phyloP scores from a whole-genome alignment of 176 grass and related monocot genomes.

The Rhynchospora pubera region DNA sequence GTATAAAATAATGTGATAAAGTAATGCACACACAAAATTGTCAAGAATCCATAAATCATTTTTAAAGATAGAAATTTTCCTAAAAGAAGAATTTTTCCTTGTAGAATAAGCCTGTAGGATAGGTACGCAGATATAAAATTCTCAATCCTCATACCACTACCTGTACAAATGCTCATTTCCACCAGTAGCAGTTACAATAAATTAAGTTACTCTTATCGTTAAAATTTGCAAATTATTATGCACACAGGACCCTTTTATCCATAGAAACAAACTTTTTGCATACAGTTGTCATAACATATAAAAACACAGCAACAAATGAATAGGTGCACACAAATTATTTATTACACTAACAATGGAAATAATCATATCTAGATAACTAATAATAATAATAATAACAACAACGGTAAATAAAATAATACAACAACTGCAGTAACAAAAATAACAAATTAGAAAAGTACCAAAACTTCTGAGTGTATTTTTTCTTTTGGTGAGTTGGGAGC shows the following conservation, averaged over 20 bases:
- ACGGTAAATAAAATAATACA: not conserved
- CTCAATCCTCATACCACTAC: not conserved
- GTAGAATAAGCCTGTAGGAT: not conserved
- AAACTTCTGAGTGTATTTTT: constrained; percentile 66
- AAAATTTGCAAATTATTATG: not conserved
- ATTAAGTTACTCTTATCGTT: not conserved
- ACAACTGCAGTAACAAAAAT: not conserved
- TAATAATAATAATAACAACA: too few relatives aligned
- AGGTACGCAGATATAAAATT: not conserved
- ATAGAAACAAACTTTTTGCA: not conserved
- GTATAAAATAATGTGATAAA: constrained; percentile 14
- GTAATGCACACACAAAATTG: not conserved
- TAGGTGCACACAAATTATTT: too few relatives aligned
- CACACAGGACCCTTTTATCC: not conserved
- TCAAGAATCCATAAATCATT: not conserved
- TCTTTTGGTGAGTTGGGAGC: constrained; percentile 24
- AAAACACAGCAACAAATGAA: too few relatives aligned
- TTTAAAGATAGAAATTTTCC: not conserved
- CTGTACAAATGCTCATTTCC: not conserved
- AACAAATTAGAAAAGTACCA: constrained; percentile 43
- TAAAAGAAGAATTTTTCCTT: not conserved
- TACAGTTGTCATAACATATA: not conserved
- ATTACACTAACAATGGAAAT: too few relatives aligned
- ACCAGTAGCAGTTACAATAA: not conserved
- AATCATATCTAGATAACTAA: too few relatives aligned